Base-by-base conservation (phyloP, 73 alveolate species). In the Paramecium tetraurelia region DNA sequence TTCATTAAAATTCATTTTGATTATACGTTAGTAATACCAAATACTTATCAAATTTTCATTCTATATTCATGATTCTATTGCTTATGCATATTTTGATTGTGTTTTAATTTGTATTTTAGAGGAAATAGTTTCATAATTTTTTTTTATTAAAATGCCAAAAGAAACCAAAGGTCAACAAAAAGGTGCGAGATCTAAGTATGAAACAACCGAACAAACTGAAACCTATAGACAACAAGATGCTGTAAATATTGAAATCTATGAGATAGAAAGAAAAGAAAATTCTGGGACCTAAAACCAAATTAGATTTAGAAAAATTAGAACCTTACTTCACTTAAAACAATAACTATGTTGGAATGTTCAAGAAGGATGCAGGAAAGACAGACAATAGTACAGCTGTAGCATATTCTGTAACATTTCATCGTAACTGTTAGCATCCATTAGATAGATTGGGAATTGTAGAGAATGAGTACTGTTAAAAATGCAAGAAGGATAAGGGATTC, bases 361-460 rank as follows among this genome's bases (percentile, higher is more conserved):
- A 86, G 72, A 59, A 86, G 5, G 93, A 86, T 68, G 72, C 63
- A 4, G 93, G 87, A 29, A 31, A 58, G 44, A 36, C 86, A 40
- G 93, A 76, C 24, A 86, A 86, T 86, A 59, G 85, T 59, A 33
- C 24, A 59, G 68, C 93, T 44, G 93, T 86, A 22, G 21, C 83
- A 63, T 86, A 59, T 40, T 59, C 83, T 59, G 93, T 86, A 86
- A 86, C 7, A 16, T 14, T 36, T 35, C 18, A 43, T 84, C 20
- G 10, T 86, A 59, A 21, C 11, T 41, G 18, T 33, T 20, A 86
- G 93, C 93, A 86, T 43, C 93, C 93, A 16, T 36, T 86, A 18
- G 93, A 86, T 86, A 63, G 70, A 59, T 58, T 86, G 12, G 93
- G 89, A 5, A 63, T 86, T 36, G 85, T 86, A 53, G 93, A 86